Conservation (phyloP, 2,329 filamentous ascomycete genomes). For the Aspergillus fumigatus region DNA sequence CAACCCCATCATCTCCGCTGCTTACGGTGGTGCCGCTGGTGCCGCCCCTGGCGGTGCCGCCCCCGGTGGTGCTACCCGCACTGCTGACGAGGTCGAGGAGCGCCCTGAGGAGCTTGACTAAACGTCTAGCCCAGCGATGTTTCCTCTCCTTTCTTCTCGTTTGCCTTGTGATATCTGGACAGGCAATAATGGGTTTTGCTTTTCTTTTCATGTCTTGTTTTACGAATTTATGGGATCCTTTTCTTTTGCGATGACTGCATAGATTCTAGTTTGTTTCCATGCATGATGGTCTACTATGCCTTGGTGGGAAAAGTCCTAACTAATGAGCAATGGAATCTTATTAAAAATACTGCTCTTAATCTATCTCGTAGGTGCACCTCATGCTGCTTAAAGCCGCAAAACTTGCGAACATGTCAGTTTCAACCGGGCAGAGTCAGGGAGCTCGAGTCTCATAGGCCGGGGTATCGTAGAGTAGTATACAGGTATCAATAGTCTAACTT, state of each 20-base stretch:
- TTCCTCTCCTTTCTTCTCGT: slow-evolving; percentile 9
- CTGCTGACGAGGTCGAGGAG: slow-evolving; percentile 52
- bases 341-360: neutral
- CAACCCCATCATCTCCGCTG: slow-evolving; percentile 96
- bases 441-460: no score
- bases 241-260: slow-evolving; percentile 35
- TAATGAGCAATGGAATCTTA: slow-evolving; percentile 13
- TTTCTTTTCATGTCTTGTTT: slow-evolving; percentile 32
- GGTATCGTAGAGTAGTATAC: neutral
- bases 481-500: neutral
- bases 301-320: slow-evolving; percentile 20
- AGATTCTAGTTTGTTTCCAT: slow-evolving; percentile 33
- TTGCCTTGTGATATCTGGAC: slow-evolving; percentile 10
- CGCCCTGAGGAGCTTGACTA: slow-evolving; percentile 65
- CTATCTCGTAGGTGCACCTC: neutral
- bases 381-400: no score
- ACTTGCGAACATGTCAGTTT: neutral
- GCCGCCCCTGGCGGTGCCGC: slow-evolving; percentile 46
- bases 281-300: slow-evolving; percentile 17
- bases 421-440: no score
- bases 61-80: slow-evolving; percentile 39
- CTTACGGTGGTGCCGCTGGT: slow-evolving; percentile 39
- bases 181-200: slow-evolving; percentile 12
- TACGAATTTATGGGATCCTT: slow-evolving; percentile 37
- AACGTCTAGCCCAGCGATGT: slow-evolving; percentile 27